Percentiles rank a stretch among this genome's conserved stretches.
phyloP scores from a whole-genome alignment of 208 protist species.

The Giardia muris region DNA sequence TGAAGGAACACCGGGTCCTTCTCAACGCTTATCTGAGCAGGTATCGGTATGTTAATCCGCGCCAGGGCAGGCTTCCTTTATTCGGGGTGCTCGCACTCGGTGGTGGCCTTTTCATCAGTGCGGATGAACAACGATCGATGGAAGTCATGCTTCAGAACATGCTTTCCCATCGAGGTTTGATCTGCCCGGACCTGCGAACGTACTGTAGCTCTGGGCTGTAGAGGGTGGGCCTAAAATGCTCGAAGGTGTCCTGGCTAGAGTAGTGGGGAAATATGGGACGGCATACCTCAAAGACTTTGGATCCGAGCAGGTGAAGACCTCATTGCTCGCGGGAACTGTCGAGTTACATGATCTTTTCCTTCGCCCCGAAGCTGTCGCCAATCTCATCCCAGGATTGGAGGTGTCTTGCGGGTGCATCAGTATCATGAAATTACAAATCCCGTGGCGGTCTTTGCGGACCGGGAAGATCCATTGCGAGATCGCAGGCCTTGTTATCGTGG shows the following conservation, averaged over 20 bases:
- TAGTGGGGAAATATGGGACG: not conserved
- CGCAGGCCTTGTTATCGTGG: not conserved
- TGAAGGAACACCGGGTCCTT: not conserved
- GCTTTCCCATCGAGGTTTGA: not conserved
- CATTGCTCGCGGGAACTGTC: not conserved
- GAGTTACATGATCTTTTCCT: not conserved
- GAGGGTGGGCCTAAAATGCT: not conserved
- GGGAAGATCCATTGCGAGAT: not conserved
- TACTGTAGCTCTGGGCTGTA: not conserved
- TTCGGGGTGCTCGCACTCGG: not conserved
- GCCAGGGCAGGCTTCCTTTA: not conserved
- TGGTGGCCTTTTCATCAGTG: not conserved
- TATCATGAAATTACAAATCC: not conserved
- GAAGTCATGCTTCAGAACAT: not conserved
- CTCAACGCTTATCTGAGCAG: not conserved
- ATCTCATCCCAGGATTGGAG: not conserved
- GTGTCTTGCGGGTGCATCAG: not conserved
- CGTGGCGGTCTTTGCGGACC: not conserved
- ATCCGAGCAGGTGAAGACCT: not conserved
- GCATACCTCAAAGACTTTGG: not conserved
- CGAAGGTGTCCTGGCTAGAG: not conserved
- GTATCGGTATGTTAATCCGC: not conserved
- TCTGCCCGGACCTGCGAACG: not conserved
- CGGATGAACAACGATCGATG: not conserved
- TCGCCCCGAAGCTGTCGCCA: not conserved